Evolutionary conservation across 164 flowering plant species (phyloP), one percentile per base, ranked within the genome.

Genomic region (Euptelea pleiosperma): DNA sequence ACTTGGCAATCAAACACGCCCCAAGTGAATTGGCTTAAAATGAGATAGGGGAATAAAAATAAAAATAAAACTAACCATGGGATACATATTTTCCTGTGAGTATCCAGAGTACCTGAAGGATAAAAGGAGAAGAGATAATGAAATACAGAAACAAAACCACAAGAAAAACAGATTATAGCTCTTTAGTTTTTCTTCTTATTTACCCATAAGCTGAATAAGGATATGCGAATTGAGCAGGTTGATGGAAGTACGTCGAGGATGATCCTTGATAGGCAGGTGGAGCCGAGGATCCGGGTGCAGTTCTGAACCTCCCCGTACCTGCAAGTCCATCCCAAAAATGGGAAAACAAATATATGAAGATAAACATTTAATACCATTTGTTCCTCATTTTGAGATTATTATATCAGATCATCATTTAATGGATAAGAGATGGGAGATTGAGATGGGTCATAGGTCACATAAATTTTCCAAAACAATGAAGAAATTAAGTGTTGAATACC

Each of bases 151-250:
- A 44, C 12, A 57, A 22, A 34, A 2, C 29, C 33, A 48, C 21
- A 60, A 35, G 26, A 18, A 22, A 42, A 47, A 21, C 4, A 26
- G 24, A 4, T 33, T 15, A 34, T 42, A 14, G 2, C 4, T 4
- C 6, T n/a, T n/a, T 34, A 1, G 1, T 3, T 54, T 15, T 48
- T 40, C 4, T 19, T 34, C 5, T 14, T 39, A 49, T 72, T 72
- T 70, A 81, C 89, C 86, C 88, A 62, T 76, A 83, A 66, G 76
- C 62, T 28, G 85, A 75, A 62, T 76, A 76, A 61, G 88, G 85
- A 66, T 77, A 62, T 62, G 81, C 22, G 69, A 64, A 80, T 58
- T 81, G 86, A 48, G 73, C 68, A 31, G 74, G 69, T 47, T 79
- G 86, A 59, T 67, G 79, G 55, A 67, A 61, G 57, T 65, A 72